Percentiles rank a stretch among this genome's conserved stretches.
Conservation (phyloP, 768 basidiomycete species). For the Suillus paluster region DNA sequence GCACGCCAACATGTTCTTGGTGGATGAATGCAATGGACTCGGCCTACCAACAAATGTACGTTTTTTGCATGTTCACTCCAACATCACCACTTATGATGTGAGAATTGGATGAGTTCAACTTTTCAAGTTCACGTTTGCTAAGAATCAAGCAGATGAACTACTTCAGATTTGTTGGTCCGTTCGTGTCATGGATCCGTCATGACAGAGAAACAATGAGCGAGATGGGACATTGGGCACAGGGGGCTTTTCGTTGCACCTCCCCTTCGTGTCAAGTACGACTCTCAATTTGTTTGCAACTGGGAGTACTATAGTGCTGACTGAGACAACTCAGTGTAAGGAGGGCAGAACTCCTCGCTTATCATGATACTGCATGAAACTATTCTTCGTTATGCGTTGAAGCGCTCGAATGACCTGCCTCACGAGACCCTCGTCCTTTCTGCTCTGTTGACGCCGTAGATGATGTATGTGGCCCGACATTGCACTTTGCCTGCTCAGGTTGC, state of each 20-base stretch:
- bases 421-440: conserved; percentile 64
- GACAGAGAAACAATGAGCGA: conserved; percentile 29
- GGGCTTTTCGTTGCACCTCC: conserved; percentile 44
- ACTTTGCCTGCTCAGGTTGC: background rate
- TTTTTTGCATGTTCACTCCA: too few relatives aligned
- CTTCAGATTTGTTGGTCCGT: conserved; percentile 57
- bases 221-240: conserved; percentile 29
- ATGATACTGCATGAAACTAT: conserved; percentile 50
- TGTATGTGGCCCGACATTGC: conserved; percentile 44
- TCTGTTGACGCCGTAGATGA: conserved; percentile 60
- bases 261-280: conserved; percentile 47
- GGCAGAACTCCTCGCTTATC: conserved; percentile 41
- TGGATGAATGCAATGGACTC: too few relatives aligned
- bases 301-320: conserved; percentile 25
- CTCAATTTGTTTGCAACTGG: conserved; percentile 21
- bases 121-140: too few relatives aligned
- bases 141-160: conserved; percentile 62
- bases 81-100: too few relatives aligned
- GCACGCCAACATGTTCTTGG: too few relatives aligned
- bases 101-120: too few relatives aligned
- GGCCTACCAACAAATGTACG: too few relatives aligned
- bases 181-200: conserved; percentile 46
- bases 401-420: conserved; percentile 49
- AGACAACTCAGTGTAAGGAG: conserved; percentile 31
- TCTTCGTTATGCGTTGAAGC: conserved; percentile 42